Evolutionary conservation across 441 rosid genomes (phyloP).

Genomic region (Isatis lusitanica): DNA sequence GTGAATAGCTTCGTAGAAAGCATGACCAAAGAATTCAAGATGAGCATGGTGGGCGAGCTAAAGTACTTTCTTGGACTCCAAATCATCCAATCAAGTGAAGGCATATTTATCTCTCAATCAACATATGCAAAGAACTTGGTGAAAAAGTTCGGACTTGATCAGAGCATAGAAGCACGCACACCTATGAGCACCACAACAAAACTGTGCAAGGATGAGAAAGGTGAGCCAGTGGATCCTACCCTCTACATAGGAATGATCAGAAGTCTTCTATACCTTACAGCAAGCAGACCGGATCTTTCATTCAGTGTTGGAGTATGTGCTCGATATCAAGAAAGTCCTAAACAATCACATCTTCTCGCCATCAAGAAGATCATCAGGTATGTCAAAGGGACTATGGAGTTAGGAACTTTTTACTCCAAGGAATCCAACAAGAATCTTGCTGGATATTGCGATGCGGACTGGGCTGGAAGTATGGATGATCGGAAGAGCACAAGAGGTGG

Average conservation of each 20-base stretch:
- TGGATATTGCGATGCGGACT: no score
- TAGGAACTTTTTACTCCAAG: no score
- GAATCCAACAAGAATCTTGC: no score
- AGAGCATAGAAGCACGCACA: background rate
- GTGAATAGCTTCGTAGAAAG: background rate
- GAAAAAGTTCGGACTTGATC: background rate
- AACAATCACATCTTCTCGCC: background rate
- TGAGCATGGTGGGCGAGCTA: background rate
- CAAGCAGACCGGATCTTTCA: background rate
- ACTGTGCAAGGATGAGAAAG: background rate
- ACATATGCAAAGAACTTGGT: background rate
- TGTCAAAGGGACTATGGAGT: no score
- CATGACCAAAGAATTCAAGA: background rate
- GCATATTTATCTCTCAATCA: background rate
- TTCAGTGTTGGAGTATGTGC: background rate
- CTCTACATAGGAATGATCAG: background rate
- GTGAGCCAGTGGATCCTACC: no score
- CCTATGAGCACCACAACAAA: background rate
- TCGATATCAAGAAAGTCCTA: background rate
- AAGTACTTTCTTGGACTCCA: background rate
- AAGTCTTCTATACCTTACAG: background rate
- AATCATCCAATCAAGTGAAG: background rate
- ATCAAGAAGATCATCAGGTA: no score
- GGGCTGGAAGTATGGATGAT: no score
- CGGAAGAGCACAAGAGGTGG: no score